These are phyloP conservation scores for Pulveroboletus sp. DNA, from an alignment of 768 basidiomycete species.

Conservation along the genomic window DNA sequence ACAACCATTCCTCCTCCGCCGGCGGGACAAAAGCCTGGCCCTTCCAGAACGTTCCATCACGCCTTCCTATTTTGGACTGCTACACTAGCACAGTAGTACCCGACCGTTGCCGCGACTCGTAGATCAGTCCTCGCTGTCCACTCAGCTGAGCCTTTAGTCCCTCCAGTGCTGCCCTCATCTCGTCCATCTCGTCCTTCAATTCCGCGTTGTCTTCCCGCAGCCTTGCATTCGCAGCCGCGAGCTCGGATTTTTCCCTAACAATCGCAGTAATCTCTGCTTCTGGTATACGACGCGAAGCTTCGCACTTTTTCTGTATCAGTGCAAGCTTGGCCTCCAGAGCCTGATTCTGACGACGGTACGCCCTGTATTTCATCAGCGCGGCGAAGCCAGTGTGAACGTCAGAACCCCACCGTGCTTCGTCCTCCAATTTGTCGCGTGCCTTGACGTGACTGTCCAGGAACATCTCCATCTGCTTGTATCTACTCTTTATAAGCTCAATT, in stretches of 20 bases:
- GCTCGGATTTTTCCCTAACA: slow-evolving; percentile 42
- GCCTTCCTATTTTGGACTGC: slow-evolving; percentile 26
- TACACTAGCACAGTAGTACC: slow-evolving; percentile 1
- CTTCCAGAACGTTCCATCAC: slow-evolving; percentile 36
- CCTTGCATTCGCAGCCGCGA: slow-evolving; percentile 49
- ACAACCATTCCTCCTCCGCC: slow-evolving; percentile 12
- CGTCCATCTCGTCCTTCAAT: slow-evolving; percentile 56
- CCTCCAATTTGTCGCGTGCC: slow-evolving; percentile 52
- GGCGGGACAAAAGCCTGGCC: slow-evolving; percentile 9
- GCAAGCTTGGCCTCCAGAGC: slow-evolving; percentile 56
- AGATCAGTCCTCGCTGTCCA: slow-evolving; percentile 43
- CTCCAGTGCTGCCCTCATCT: slow-evolving; percentile 71
- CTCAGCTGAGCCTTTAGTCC: slow-evolving; percentile 55
- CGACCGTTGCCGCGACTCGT: slow-evolving; percentile 47
- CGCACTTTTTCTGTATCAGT: slow-evolving; percentile 42
- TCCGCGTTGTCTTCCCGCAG: slow-evolving; percentile 59
- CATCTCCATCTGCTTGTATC: slow-evolving; percentile 65
- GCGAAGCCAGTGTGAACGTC: not conserved
- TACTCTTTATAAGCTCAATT: slow-evolving; percentile 52
- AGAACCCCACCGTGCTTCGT: slow-evolving; percentile 51
- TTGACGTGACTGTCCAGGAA: slow-evolving; percentile 57
- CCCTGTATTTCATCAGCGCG: slow-evolving; percentile 34
- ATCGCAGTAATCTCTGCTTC: slow-evolving; percentile 45
- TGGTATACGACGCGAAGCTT: slow-evolving; percentile 33
- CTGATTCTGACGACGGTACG: slow-evolving; percentile 58